Percentiles rank a stretch among this genome's conserved stretches.
Evolutionary conservation across 2,329 filamentous ascomycete genomes (phyloP).

Genomic region (Lecanicillium sp.): DNA sequence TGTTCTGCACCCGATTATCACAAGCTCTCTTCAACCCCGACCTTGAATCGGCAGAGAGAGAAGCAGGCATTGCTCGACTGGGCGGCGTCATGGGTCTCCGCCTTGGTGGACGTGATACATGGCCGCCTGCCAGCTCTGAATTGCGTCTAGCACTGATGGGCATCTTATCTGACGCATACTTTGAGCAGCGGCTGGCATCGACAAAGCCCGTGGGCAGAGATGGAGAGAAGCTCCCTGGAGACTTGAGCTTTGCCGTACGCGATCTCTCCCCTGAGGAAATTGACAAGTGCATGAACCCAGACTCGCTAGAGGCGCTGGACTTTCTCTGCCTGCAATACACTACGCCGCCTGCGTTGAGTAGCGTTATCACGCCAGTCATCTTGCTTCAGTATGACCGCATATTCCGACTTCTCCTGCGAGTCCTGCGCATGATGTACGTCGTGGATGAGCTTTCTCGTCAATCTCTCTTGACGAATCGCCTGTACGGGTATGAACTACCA

Average conservation of each 20-base stretch:
- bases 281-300: constrained; percentile 73
- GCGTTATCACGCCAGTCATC: constrained; percentile 64
- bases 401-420: constrained; percentile 72
- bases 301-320: constrained; percentile 82
- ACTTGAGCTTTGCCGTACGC: constrained; percentile 77
- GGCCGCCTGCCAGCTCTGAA: constrained; percentile 93
- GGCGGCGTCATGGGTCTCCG: constrained; percentile 75
- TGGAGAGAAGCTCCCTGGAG: constrained; percentile 49
- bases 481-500: constrained; percentile 22
- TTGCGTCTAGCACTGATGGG: constrained; percentile 85
- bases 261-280: constrained; percentile 74
- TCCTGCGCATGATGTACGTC: constrained; percentile 74
- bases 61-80: constrained; percentile 59
- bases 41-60: constrained; percentile 70
- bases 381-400: constrained; percentile 78
- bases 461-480: constrained; percentile 29
- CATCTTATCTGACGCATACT: constrained; percentile 70
- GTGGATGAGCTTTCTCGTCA: constrained; percentile 60
- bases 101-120: constrained; percentile 71
- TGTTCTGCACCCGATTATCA: constrained; percentile 74
- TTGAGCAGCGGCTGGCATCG: constrained; percentile 22
- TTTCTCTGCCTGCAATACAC: constrained; percentile 86
- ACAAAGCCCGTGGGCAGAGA: constrained; percentile 24
- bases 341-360: constrained; percentile 62
- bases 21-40: constrained; percentile 82